These are phyloP conservation scores for Ustilaginoidea virens DNA, from an alignment of 2,329 filamentous ascomycete genomes.

Conservation along the genomic window DNA sequence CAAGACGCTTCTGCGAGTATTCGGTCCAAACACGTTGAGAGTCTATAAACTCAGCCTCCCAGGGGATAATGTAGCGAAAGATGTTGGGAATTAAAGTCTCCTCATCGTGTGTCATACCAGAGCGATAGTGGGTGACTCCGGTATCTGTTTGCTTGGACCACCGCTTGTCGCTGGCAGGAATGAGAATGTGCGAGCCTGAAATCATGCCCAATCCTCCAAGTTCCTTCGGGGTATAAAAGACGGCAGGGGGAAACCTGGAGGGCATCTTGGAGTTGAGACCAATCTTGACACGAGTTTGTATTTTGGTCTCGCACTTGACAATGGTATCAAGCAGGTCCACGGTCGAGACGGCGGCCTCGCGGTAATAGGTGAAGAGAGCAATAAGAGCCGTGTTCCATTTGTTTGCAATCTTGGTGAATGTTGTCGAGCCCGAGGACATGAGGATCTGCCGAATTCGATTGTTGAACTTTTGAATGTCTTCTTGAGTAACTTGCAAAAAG, in stretches of 20 bases:
- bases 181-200: conserved; percentile 93
- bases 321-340: conserved; percentile 91
- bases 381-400: conserved; percentile 99
- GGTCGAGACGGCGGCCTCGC: conserved; percentile 91
- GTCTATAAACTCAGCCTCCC: conserved; percentile 98
- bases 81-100: conserved; percentile 98
- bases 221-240: conserved; percentile 98
- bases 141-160: conserved; percentile 98
- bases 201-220: conserved; percentile 97
- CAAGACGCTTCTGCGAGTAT: conserved; percentile 92
- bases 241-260: conserved; percentile 90
- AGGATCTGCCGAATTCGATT: conserved; percentile 96
- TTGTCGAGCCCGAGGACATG: conserved; percentile 98
- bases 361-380: conserved; percentile 95
- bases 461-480: conserved; percentile 98
- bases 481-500: conserved; percentile 93
- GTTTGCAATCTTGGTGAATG: conserved; percentile 98
- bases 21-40: conserved; percentile 98
- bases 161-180: conserved; percentile 91
- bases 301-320: conserved; percentile 98
- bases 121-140: conserved; percentile 90
- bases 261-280: conserved; percentile 99
- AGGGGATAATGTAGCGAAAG: conserved; percentile 97
- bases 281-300: conserved; percentile 97
- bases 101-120: conserved; percentile 96